phyloP scores from a whole-genome alignment of 75 land plant species.

The Sequoia sempervirens region DNA sequence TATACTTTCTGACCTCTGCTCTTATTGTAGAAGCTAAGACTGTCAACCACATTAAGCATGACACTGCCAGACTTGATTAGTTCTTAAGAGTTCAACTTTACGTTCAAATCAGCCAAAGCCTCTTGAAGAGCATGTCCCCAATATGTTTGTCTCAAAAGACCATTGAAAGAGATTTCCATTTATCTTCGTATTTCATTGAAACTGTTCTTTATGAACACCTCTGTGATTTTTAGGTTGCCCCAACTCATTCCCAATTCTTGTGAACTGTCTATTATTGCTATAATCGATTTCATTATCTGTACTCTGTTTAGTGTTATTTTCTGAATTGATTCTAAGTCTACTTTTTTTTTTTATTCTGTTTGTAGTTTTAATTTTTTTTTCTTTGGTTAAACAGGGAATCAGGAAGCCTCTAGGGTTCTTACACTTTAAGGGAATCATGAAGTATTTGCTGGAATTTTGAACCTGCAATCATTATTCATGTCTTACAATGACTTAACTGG shows the following conservation, averaged over 20 bases:
- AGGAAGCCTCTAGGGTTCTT: too few relatives aligned
- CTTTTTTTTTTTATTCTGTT: too few relatives aligned
- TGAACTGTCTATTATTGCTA: not conserved
- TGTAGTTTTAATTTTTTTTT: too few relatives aligned
- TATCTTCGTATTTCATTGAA: conserved; percentile 4
- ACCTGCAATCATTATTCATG: too few relatives aligned
- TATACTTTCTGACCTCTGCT: too few relatives aligned
- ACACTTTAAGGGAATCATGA: too few relatives aligned
- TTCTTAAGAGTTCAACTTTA: conserved; percentile 64
- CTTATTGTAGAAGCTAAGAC: too few relatives aligned
- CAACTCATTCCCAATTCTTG: not conserved
- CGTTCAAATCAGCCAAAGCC: conserved; percentile 51
- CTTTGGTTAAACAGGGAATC: too few relatives aligned
- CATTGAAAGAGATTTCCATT: conserved; percentile 5
- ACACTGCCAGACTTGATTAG: conserved; percentile 63
- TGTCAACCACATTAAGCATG: too few relatives aligned
- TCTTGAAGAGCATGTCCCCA: conserved; percentile 67
- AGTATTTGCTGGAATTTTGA: too few relatives aligned
- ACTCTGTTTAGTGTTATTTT: conserved; percentile 5
- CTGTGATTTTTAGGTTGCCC: conserved; percentile 5
- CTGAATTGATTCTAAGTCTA: not conserved
- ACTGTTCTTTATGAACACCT: not conserved
- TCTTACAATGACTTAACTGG: too few relatives aligned
- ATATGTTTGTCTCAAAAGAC: conserved; percentile 28
- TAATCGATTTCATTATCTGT: not conserved